These are phyloP conservation scores for Xylaria polymorpha DNA, from an alignment of 2,329 filamentous ascomycete genomes.

Conservation along the genomic window DNA sequence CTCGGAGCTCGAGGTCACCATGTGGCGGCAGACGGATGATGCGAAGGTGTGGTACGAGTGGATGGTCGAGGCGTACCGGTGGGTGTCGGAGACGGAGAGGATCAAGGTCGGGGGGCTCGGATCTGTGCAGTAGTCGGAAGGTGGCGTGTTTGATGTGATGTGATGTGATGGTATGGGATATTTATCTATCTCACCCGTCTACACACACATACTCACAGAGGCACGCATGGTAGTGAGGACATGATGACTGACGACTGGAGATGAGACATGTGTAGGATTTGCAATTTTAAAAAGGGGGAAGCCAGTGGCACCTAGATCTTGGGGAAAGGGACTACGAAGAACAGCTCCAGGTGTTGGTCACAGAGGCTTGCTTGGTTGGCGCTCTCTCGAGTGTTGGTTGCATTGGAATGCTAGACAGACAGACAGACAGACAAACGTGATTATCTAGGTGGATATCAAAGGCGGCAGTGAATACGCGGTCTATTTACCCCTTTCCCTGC, in stretches of 20 bases:
- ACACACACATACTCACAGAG: neutral
- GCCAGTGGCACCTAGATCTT: neutral
- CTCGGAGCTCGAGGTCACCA: conserved; percentile 87
- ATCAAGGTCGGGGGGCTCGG: conserved; percentile 74
- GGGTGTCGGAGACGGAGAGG: conserved; percentile 68
- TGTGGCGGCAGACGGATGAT: conserved; percentile 97
- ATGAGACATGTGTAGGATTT: neutral
- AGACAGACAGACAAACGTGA: neutral
- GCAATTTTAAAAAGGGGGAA: neutral
- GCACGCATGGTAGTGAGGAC: too few species aligned
- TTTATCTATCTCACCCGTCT: neutral
- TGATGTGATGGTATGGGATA: too few species aligned
- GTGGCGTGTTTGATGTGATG: conserved; percentile 76
- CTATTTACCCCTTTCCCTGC: conserved; percentile 14
- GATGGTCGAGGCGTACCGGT: conserved; percentile 86
- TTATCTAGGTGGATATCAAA: conserved; percentile 21
- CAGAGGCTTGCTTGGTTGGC: neutral
- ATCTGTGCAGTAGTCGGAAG: conserved; percentile 75
- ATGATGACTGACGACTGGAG: conserved; percentile 4
- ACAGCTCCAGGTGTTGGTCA: conserved; percentile 1
- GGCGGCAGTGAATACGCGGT: conserved; percentile 7
- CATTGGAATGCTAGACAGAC: conserved; percentile 15
- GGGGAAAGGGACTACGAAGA: neutral
- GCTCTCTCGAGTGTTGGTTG: conserved; percentile 2
- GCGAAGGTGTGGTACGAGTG: conserved; percentile 99